Conservation (phyloP, 2,329 filamentous ascomycete species). For the Microcyclosporella mali region DNA sequence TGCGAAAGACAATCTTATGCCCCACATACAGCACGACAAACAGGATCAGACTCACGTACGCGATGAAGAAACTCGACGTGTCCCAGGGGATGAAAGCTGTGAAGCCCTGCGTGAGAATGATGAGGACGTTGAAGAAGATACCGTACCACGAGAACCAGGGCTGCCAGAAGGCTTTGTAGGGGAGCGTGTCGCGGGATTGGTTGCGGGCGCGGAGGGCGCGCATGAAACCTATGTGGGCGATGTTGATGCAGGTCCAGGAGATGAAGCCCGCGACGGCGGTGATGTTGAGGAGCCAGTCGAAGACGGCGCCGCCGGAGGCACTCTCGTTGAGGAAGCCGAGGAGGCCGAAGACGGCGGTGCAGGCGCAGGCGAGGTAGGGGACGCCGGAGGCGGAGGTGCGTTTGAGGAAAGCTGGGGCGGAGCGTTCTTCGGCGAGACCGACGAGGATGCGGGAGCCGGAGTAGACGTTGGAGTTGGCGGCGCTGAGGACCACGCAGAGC, state of each 20-base stretch:
- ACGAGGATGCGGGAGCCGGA: slow-evolving; percentile 64
- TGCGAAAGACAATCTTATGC: slow-evolving; percentile 60
- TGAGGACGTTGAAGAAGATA: slow-evolving; percentile 57
- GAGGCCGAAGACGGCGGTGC: slow-evolving; percentile 62
- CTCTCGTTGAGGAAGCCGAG: slow-evolving; percentile 70
- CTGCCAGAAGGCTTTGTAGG: slow-evolving; percentile 63
- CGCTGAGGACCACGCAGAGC: slow-evolving; percentile 61
- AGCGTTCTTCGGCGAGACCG: slow-evolving; percentile 57
- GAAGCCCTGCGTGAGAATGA: slow-evolving; percentile 72
- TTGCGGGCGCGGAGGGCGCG: slow-evolving; percentile 64
- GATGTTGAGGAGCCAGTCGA: slow-evolving; percentile 66
- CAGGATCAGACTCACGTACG: slow-evolving; percentile 65
- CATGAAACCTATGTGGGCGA: slow-evolving; percentile 67
- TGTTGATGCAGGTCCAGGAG: slow-evolving; percentile 63
- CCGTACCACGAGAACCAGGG: slow-evolving; percentile 67
- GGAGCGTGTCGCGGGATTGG: slow-evolving; percentile 59
- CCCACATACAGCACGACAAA: slow-evolving; percentile 63
- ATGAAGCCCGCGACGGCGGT: slow-evolving; percentile 70
- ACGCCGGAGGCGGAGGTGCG: slow-evolving; percentile 58
- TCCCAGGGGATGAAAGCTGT: slow-evolving; percentile 69
- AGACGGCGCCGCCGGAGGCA: slow-evolving; percentile 61
- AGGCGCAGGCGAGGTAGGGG: slow-evolving; percentile 64
- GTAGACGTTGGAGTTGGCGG: slow-evolving; percentile 63
- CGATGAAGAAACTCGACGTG: slow-evolving; percentile 64
- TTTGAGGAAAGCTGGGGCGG: slow-evolving; percentile 49